A percentile compares a stretch with the other conserved stretches of the same genome.
Conservation (phyloP, 176 grass and related monocot genomes). For the Stipa capillata region DNA sequence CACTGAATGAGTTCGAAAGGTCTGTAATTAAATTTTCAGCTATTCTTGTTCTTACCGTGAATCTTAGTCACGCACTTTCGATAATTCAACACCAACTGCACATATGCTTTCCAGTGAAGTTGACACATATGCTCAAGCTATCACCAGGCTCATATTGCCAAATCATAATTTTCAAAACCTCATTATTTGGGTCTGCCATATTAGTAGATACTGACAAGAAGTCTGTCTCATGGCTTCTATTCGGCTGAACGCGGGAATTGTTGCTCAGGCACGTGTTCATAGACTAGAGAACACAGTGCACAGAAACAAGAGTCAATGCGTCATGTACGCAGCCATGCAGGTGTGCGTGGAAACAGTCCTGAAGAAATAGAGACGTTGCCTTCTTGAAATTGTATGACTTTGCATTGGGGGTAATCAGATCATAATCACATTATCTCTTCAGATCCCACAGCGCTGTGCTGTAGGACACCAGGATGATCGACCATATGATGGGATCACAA, state of each 20-base stretch:
- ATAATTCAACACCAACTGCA: not conserved
- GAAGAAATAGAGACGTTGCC: not conserved
- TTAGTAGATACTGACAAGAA: not conserved
- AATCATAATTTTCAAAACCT: not conserved
- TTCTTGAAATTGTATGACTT: not conserved
- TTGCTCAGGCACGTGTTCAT: not conserved
- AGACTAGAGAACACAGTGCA: not conserved
- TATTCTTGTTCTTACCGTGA: not conserved
- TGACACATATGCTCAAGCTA: not conserved
- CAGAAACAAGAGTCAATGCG: not conserved
- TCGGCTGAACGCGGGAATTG: not conserved
- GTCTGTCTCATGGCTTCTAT: not conserved
- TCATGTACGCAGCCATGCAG: not conserved
- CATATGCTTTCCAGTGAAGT: not conserved
- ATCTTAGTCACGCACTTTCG: not conserved
- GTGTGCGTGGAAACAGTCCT: not conserved
- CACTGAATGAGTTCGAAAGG: slow-evolving; percentile 85
- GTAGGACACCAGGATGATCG: not conserved
- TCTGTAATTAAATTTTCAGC: not conserved
- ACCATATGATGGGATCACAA: not conserved
- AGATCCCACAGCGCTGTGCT: not conserved
- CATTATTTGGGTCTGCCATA: not conserved
- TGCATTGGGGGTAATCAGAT: not conserved
- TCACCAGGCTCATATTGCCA: not conserved
- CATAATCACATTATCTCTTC: not conserved